Conservation (phyloP, 1,139 yeast genomes). For the Kurtzmaniella quercitrusa region DNA sequence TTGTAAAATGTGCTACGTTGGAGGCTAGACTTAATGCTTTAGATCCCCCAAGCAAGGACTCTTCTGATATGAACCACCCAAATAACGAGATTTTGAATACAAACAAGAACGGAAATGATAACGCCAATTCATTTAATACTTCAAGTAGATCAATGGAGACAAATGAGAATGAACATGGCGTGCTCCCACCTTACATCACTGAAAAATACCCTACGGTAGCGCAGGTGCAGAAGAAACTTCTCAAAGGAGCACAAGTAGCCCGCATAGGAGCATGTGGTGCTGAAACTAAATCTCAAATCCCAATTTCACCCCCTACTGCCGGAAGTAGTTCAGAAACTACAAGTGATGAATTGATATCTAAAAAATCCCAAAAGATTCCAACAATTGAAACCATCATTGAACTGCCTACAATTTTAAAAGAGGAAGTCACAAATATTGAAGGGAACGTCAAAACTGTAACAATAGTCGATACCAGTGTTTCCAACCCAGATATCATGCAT, state of each 20-base stretch:
- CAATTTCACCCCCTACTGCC: neutral
- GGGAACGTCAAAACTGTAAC: too few species aligned
- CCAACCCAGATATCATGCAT: too few species aligned
- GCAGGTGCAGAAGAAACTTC: neutral
- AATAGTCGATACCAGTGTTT: too few species aligned
- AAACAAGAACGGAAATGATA: too few species aligned
- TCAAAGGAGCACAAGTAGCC: neutral
- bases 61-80: neutral
- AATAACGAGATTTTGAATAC: neutral
- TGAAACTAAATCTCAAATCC: neutral
- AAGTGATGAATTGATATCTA: too few species aligned
- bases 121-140: too few species aligned
- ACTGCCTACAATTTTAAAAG: too few species aligned
- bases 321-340: neutral
- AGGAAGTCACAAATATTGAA: too few species aligned
- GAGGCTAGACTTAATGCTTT: neutral
- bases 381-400: too few species aligned
- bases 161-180: neutral
- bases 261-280: neutral
- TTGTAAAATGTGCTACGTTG: neutral
- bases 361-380: too few species aligned
- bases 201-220: neutral
- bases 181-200: neutral
- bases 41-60: neutral
- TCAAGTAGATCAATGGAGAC: neutral